These are phyloP conservation scores for Salicornia ramosissima DNA, from an alignment of 148 eudicot species.

Conservation along the genomic window DNA sequence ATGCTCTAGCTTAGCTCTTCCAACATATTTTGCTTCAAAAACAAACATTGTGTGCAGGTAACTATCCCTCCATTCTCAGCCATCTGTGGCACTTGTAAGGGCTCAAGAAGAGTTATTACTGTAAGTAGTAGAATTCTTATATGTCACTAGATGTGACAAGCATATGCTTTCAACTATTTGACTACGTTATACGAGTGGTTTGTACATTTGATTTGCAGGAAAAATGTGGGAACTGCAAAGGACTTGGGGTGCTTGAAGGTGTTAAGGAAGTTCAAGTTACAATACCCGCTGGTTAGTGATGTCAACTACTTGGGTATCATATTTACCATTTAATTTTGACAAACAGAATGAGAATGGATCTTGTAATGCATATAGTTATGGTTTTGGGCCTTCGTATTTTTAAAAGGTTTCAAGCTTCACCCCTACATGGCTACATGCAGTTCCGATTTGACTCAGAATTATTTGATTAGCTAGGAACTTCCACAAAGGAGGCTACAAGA, in stretches of 20 bases:
- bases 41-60: constrained; percentile 41
- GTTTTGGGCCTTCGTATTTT: not conserved
- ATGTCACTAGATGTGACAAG: not conserved
- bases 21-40: not conserved
- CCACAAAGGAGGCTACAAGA: not conserved
- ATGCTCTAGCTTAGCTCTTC: constrained; percentile 1
- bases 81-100: constrained; percentile 75
- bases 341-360: not conserved
- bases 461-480: not conserved
- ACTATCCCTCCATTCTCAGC: constrained; percentile 77
- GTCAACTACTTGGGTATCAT: constrained; percentile 10
- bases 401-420: not conserved
- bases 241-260: constrained; percentile 70
- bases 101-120: constrained; percentile 61
- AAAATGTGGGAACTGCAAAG: constrained; percentile 60
- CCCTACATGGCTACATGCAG: not conserved
- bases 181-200: not conserved
- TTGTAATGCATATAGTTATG: not conserved
- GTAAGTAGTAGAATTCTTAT: constrained; percentile 35
- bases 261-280: constrained; percentile 62
- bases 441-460: not conserved
- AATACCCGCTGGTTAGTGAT: constrained; percentile 73
- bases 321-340: not conserved
- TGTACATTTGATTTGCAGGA: constrained; percentile 40
- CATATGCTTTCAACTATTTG: not conserved